Evolutionary conservation across 768 basidiomycete species (phyloP).

Genomic region (Russula sp.): DNA sequence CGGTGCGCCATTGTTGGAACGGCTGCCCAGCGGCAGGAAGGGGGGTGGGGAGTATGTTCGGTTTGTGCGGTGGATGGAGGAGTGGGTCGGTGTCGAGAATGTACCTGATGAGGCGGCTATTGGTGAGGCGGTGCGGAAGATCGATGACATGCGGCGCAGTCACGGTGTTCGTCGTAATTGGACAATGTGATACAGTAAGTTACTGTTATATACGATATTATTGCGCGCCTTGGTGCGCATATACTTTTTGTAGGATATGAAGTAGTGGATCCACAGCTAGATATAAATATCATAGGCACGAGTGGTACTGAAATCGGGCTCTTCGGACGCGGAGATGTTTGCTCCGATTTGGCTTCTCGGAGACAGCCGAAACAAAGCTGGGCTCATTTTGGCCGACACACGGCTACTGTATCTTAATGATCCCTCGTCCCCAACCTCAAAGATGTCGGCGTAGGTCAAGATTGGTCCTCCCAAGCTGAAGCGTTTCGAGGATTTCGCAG

Average conservation of each 20-base stretch:
- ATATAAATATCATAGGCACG: too few relatives aligned
- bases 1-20: conserved; percentile 57
- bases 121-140: conserved; percentile 20
- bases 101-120: conserved; percentile 33
- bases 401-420: too few relatives aligned
- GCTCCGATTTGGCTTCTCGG: too few relatives aligned
- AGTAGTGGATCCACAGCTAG: neutral
- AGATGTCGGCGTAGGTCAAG: too few relatives aligned
- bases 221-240: neutral
- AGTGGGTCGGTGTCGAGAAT: conserved; percentile 33
- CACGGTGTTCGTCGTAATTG: too few relatives aligned
- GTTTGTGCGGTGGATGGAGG: conserved; percentile 35
- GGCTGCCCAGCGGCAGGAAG: conserved; percentile 29
- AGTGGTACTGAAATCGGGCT: too few relatives aligned
- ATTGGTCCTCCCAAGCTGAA: too few relatives aligned
- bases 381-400: too few relatives aligned
- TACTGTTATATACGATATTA: neutral
- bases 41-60: conserved; percentile 27
- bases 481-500: too few relatives aligned
- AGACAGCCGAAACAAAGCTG: too few relatives aligned
- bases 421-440: too few relatives aligned
- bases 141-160: conserved; percentile 44
- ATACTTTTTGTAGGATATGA: neutral
- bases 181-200: neutral
- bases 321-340: too few relatives aligned